Evolutionary conservation across 306 rosid genomes (phyloP).

Genomic region (Gillenia trifoliata): DNA sequence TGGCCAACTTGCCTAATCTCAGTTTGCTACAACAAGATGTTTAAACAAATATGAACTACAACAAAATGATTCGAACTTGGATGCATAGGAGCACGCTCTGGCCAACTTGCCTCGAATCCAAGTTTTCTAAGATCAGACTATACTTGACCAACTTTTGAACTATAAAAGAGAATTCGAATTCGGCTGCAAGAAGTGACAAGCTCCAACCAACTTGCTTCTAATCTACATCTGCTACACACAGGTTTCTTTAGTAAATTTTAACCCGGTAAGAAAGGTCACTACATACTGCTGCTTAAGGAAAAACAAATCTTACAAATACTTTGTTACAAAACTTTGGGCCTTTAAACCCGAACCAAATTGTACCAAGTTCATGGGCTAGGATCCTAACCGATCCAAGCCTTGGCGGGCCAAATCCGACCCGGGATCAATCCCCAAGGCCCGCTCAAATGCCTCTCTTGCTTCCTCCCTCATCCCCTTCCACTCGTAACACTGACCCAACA

Average conservation of each 20-base stretch:
- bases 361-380: not conserved
- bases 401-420: constrained; percentile 27
- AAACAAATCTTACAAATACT: no score
- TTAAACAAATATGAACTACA: no score
- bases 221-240: not conserved
- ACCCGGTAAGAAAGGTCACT: not conserved
- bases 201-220: not conserved
- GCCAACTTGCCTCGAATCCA: not conserved
- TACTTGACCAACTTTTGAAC: no score
- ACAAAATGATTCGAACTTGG: no score
- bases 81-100: not conserved
- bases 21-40: no score
- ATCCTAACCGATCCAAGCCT: constrained; percentile 32
- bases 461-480: constrained; percentile 43
- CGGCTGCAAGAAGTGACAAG: no score
- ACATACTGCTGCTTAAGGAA: not conserved
- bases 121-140: no score
- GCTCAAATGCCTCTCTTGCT: constrained; percentile 39
- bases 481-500: constrained; percentile 64
- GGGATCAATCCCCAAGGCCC: constrained; percentile 39
- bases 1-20: no score
- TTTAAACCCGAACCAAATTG: not conserved
- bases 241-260: not conserved
- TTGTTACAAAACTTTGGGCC: not conserved
- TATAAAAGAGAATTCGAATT: no score